Conservation (phyloP, 1,139 yeast genomes). For the Lodderomyces pseudojiufengensis region DNA sequence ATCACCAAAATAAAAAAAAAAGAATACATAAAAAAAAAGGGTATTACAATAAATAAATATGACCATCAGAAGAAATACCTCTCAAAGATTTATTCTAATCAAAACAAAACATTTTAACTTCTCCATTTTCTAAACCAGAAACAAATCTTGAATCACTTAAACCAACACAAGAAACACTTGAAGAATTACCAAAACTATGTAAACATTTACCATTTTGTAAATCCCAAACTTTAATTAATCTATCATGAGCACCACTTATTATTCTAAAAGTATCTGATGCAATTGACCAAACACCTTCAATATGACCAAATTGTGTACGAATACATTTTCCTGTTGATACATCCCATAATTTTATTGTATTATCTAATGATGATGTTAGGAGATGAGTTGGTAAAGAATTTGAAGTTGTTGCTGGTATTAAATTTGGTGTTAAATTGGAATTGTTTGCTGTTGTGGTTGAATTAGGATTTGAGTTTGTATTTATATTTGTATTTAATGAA, state of each 20-base stretch:
- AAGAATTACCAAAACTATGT: constrained; percentile 78
- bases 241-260: constrained; percentile 91
- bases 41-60: too few relatives aligned
- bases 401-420: constrained; percentile 1
- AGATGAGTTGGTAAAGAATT: constrained; percentile 66
- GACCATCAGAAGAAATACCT: too few relatives aligned
- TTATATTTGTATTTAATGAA: too few relatives aligned
- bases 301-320: constrained; percentile 93
- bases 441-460: constrained; percentile 3
- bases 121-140: constrained; percentile 85
- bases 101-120: constrained; percentile 77
- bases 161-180: constrained; percentile 84
- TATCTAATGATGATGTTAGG: constrained; percentile 84
- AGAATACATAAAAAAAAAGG: too few relatives aligned
- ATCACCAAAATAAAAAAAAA: too few relatives aligned
- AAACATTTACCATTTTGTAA: constrained; percentile 88
- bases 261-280: constrained; percentile 94
- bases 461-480: too few relatives aligned
- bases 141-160: constrained; percentile 87
- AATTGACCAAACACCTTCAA: constrained; percentile 96
- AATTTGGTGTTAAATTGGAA: constrained; percentile 1
- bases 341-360: constrained; percentile 93
- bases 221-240: constrained; percentile 91
- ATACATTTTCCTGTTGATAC: constrained; percentile 81
- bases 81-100: constrained; percentile 29